These are phyloP conservation scores for Didymellaceae sp. DNA, from an alignment of 2,329 filamentous ascomycete genomes.

Conservation along the genomic window DNA sequence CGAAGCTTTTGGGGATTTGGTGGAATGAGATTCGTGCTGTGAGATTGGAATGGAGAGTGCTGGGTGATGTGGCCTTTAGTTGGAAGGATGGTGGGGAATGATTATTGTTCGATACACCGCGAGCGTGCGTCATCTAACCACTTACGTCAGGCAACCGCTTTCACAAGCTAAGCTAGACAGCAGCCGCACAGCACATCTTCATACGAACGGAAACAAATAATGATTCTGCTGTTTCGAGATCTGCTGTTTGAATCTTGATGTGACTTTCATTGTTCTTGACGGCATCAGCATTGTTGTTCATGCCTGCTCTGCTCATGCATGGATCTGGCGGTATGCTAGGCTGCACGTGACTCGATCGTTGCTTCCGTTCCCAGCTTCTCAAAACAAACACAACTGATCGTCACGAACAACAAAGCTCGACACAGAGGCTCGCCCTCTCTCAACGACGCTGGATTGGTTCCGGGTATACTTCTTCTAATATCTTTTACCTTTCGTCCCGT, in stretches of 20 bases:
- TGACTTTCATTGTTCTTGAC: too few species aligned
- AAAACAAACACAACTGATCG: conserved; percentile 20
- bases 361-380: not conserved
- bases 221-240: too few species aligned
- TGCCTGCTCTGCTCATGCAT: not conserved
- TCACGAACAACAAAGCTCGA: conserved; percentile 35
- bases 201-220: conserved; percentile 4
- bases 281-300: too few species aligned
- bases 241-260: too few species aligned
- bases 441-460: conserved; percentile 27
- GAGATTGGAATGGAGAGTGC: conserved; percentile 19
- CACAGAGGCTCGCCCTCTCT: conserved; percentile 24
- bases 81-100: conserved; percentile 26
- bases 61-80: conserved; percentile 26
- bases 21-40: conserved; percentile 18
- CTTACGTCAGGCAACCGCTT: conserved; percentile 39
- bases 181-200: conserved; percentile 18
- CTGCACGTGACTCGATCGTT: conserved; percentile 6
- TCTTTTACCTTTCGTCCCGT: conserved; percentile 18
- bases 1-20: conserved; percentile 2
- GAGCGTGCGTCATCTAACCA: conserved; percentile 42
- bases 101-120: conserved; percentile 26
- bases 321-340: not conserved
- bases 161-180: conserved; percentile 39
- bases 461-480: conserved; percentile 24